A percentile compares a stretch with the other conserved stretches of the same genome.
These are phyloP conservation scores for Dendryphion nanum DNA, from an alignment of 2,329 filamentous ascomycete genomes.

Conservation along the genomic window DNA sequence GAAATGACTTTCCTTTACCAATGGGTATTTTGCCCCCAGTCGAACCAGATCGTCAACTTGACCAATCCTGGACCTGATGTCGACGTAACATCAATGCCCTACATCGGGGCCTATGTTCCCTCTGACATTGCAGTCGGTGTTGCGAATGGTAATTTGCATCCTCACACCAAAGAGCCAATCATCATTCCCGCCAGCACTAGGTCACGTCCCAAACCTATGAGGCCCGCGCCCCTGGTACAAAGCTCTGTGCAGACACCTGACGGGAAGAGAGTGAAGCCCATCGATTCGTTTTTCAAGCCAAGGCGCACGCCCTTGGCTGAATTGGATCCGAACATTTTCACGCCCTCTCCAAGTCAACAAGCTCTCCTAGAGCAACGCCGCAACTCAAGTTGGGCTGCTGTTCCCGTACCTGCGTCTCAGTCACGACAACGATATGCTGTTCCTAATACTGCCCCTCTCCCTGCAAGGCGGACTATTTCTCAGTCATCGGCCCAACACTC, in stretches of 20 bases:
- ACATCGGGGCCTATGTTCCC: slow-evolving; percentile 73
- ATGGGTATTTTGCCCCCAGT: slow-evolving; percentile 83
- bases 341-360: slow-evolving; percentile 64
- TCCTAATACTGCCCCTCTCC: slow-evolving; percentile 43
- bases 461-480: slow-evolving; percentile 39
- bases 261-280: slow-evolving; percentile 60
- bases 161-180: slow-evolving; percentile 76
- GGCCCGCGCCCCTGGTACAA: slow-evolving; percentile 31
- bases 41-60: slow-evolving; percentile 70
- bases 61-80: slow-evolving; percentile 64
- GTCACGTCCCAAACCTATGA: slow-evolving; percentile 33
- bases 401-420: slow-evolving; percentile 44
- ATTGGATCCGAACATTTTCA: slow-evolving; percentile 66
- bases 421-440: slow-evolving; percentile 20
- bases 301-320: slow-evolving; percentile 64
- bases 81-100: slow-evolving; percentile 70
- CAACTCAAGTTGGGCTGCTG: slow-evolving; percentile 55
- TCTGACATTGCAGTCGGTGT: slow-evolving; percentile 69
- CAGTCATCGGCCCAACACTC: slow-evolving; percentile 42
- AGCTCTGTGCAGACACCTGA: slow-evolving; percentile 43
- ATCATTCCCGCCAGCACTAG: slow-evolving; percentile 30
- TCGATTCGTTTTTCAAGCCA: slow-evolving; percentile 64
- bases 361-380: slow-evolving; percentile 53
- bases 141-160: slow-evolving; percentile 79
- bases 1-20: slow-evolving; percentile 93